Base-by-base conservation (phyloP, 192 early-diverging fungal species). In the Backusella tarrabulga region DNA sequence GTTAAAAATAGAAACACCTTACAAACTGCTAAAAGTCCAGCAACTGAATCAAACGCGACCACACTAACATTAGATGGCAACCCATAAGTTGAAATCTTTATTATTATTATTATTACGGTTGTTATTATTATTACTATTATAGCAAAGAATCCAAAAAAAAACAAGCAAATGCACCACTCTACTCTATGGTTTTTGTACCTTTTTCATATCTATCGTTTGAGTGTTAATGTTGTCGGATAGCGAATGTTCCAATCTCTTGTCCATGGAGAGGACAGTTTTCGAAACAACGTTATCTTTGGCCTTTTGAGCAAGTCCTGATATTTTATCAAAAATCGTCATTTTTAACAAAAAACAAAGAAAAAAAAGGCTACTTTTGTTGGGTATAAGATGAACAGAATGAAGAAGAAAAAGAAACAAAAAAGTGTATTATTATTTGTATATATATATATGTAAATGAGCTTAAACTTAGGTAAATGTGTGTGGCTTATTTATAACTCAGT, bases 1-100 rank as follows among this genome's bases (percentile, higher is more conserved):
- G 38, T 23, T 60, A 60, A 29, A 63, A 63, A 63, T 50, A 50
- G 26, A 4, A 63, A 73, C 19, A 41, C 19, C 75, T 83, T 88
- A 84, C 90, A 87, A 36, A 83, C 72, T 6, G 87, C 90, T n/a
- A 91, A 79, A 26, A 91, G 67, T 11, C 85, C 80, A 41, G 88
- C 86, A 3, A 85, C 87, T 36, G 84, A 79, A 60, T 91, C 90
- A 50, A 80, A 87, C 23, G 88, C 90, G 21, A 87, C 72, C 14
- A 80, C 67, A 11, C 83, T 78, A 14, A 84, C 75, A 34, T 63
- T 54, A 14, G 80, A 82, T 32, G 85, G 81, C 50, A 86, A 40
- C 7, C 87, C 87, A 68, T 84, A 85, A 4, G 46, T 78, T 72
- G 79, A 74, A 19, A 84, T 72, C 83, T 83, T 54, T 68, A 21